A percentile compares a stretch with the other conserved stretches of the same genome.
Conservation (phyloP, 179 eudicot species). For the Sideroxylon spinosum region DNA sequence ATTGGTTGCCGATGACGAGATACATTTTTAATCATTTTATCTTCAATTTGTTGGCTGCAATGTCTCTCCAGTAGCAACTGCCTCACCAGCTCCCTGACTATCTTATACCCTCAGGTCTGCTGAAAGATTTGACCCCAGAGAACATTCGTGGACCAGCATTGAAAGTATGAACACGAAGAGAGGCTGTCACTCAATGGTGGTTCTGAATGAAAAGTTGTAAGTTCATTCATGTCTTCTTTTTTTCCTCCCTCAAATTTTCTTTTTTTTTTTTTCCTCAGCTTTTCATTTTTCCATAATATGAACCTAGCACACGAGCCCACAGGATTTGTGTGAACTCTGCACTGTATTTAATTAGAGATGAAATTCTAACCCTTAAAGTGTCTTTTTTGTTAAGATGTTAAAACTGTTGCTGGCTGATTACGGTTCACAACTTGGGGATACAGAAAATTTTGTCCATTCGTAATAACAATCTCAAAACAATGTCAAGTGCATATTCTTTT, state of each 20-base stretch:
- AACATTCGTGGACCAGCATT: slow-evolving; percentile 59
- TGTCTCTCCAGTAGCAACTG: not conserved
- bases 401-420: no score
- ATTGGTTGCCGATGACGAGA: not conserved
- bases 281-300: not conserved
- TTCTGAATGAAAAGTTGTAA: slow-evolving; percentile 82
- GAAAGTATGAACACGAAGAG: slow-evolving; percentile 60
- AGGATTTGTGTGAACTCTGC: not conserved
- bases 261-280: not conserved
- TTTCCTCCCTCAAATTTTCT: no score
- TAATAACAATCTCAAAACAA: no score
- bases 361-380: no score
- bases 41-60: not conserved
- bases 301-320: not conserved
- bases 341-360: no score
- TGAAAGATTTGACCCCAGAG: slow-evolving; percentile 89
- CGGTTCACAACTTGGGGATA: no score
- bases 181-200: slow-evolving; percentile 71
- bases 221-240: slow-evolving; percentile 24
- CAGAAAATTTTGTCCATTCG: no score
- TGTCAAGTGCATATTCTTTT: no score
- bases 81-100: not conserved
- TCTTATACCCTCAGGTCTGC: slow-evolving; percentile 44
- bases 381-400: no score
- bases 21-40: not conserved